Base-by-base conservation (phyloP, 352 stramenopile species). In the Halophytophthora batemanensis region DNA sequence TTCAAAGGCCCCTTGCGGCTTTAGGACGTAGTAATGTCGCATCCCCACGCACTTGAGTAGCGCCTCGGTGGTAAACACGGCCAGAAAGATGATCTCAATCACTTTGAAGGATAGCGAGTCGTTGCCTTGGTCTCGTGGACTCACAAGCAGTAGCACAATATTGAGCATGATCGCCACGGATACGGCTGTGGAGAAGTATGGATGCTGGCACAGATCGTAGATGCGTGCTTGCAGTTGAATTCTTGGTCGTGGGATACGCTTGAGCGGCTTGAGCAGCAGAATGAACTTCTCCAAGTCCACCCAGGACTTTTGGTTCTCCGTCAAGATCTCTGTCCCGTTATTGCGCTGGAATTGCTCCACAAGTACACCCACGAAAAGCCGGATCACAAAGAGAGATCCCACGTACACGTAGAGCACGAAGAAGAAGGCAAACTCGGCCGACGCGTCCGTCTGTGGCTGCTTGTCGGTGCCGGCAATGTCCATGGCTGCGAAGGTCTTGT, bases 331-430 rank as follows among this genome's bases (percentile, higher is more conserved):
- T 12, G 81, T 91, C 50, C 81, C 81, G 41, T 89, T 87, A 56
- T 91, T 91, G 34, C 81, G 81, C 45, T 91, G 81, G 62, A 91
- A 91, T 45, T 91, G 77, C 58, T 91, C 81, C 8, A 89, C 81
- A 11, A 91, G 70, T 17, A 91, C 81, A 33, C 81, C 81, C 2
- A 91, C 81, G 53, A 91, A 89, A 13, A 91, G 52, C 13, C 81
- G 76, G 21, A 91, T 86, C 46, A 89, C 77, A 46, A 91, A 91
- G 11, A 91, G 71, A 43, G 77, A 74, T 19, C 81, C 81, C 22
- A 91, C 58, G 58, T 87, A 91, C 22, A 91, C 72, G 53, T 82
- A 89, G 6, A 86, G 56, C 6, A 91, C 64, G 52, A 89, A 91
- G 60, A 89, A 91, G 25, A 85, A 29, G 6, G 74, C 77, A 41